Base-by-base conservation (phyloP, 2,329 filamentous ascomycete species). In the Bisporella sp. region DNA sequence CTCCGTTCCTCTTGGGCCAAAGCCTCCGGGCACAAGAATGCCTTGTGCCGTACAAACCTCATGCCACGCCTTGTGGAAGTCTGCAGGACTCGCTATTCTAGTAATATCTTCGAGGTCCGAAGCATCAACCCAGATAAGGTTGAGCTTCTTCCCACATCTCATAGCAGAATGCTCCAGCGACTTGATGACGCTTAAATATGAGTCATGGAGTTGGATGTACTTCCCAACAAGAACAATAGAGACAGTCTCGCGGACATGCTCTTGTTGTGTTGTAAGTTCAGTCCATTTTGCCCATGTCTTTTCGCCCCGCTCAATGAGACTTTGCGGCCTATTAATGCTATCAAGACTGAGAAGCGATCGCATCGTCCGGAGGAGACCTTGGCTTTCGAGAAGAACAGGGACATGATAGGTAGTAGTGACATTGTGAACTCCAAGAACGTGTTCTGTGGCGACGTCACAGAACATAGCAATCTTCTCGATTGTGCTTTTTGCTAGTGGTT, bases 381-480 rank as follows among this genome's bases (percentile, higher is more conserved):
- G 89, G 59, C 90, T 77, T 60, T 92, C 81, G 11, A 97, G 83
- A 29, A 97, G 85, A n/a, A 96, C 76, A 1, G 93, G 93, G 3
- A 97, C 92, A 58, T 96, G 91, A 70, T 99, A 99, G 47, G 88
- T 95, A 9, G 90, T 90, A 21, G 84, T 76, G 69, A 97, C 89
- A 67, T 97, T 86, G 59, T 86, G 85, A 8, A 99, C 91, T n/a
- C 82, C 87, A 55, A 97, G 75, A 41, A 97, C 89, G 65, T 96
- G 89, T 58, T 90, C 79, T 8, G 79, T 72, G 48, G 95, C 88
- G 45, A 96, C 85, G 65, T 96, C 89, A 68, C 92, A 97, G 70
- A 85, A 89, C 63, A 82, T 81, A 54, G 92, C 90, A 56, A 99
- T 89, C 73, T 99, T 97, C 56, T 85, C 77, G 46, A 92, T 83